Conservation (phyloP, 164 flowering plant species). For the Chimonanthus praecox region DNA sequence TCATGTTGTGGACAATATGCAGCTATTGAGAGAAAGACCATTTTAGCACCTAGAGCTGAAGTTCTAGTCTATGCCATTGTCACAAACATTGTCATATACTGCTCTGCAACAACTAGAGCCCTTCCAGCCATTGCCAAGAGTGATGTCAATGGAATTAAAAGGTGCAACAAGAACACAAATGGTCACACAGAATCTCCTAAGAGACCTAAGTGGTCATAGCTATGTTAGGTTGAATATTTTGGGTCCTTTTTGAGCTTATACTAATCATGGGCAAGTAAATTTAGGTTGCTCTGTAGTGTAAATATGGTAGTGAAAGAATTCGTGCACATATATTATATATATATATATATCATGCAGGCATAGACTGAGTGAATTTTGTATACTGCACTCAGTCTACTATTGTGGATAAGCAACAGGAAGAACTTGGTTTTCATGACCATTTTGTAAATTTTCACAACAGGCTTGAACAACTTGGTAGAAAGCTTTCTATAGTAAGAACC, state of each 20-base stretch:
- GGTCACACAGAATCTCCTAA: slow-evolving; percentile 25
- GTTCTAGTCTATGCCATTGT: slow-evolving; percentile 50
- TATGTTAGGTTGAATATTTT: not conserved
- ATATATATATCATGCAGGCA: slow-evolving; percentile 5
- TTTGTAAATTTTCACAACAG: not conserved
- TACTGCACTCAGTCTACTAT: slow-evolving; percentile 35
- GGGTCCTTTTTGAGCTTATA: not conserved
- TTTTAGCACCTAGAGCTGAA: slow-evolving; percentile 41
- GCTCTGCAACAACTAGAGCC: slow-evolving; percentile 12
- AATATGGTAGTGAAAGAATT: slow-evolving; percentile 4
- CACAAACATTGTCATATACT: slow-evolving; percentile 42
- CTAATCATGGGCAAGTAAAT: not conserved
- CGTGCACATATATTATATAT: not conserved
- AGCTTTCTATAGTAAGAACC: not conserved
- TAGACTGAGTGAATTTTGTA: slow-evolving; percentile 62
- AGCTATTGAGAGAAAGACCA: slow-evolving; percentile 36
- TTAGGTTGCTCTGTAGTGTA: slow-evolving; percentile 11
- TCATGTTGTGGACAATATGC: slow-evolving; percentile 52
- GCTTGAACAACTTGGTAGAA: not conserved
- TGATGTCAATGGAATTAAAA: slow-evolving; percentile 33
- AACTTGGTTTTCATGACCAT: not conserved
- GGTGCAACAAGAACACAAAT: slow-evolving; percentile 20
- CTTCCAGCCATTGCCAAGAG: slow-evolving; percentile 19
- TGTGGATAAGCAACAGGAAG: slow-evolving; percentile 7
- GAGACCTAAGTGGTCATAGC: slow-evolving; percentile 18